Conservation (phyloP, 768 basidiomycete species). For the Tephrocybe rancida region DNA sequence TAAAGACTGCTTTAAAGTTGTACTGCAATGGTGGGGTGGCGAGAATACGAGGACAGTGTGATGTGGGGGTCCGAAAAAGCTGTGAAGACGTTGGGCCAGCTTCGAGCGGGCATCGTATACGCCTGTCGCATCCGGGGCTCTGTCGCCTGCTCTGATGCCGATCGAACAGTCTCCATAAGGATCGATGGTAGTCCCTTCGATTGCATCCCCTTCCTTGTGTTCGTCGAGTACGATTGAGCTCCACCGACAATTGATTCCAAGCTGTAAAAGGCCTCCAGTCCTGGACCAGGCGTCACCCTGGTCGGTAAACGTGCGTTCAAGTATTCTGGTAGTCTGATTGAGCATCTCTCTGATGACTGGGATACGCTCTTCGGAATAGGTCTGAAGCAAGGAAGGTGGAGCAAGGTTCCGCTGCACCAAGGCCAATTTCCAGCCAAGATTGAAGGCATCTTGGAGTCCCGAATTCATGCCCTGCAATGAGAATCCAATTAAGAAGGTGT, state of each 20-base stretch:
- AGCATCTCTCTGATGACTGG: slow-evolving; percentile 48
- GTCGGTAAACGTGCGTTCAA: slow-evolving; percentile 21
- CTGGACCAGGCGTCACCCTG: slow-evolving; percentile 11
- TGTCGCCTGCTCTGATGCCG: slow-evolving; percentile 41
- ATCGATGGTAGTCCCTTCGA: slow-evolving; percentile 14
- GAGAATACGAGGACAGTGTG: slow-evolving; percentile 39
- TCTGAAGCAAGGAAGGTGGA: slow-evolving; percentile 34
- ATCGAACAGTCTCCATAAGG: slow-evolving; percentile 23
- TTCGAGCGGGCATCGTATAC: not conserved
- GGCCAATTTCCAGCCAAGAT: slow-evolving; percentile 46
- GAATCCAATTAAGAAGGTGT: not conserved
- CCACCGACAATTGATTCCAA: slow-evolving; percentile 47
- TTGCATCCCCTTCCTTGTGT: not conserved
- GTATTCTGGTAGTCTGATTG: slow-evolving; percentile 30
- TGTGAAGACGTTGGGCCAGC: slow-evolving; percentile 21
- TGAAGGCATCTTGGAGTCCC: slow-evolving; percentile 30
- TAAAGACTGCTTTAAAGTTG: not conserved
- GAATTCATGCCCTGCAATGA: slow-evolving; percentile 18
- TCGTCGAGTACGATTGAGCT: slow-evolving; percentile 42
- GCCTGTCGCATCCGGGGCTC: slow-evolving; percentile 46
- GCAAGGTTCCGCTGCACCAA: slow-evolving; percentile 38
- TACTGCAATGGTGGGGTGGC: slow-evolving; percentile 8
- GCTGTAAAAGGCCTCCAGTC: slow-evolving; percentile 29
- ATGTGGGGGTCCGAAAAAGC: slow-evolving; percentile 28
- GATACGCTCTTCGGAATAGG: slow-evolving; percentile 43